Base-by-base conservation (phyloP, 768 basidiomycete species). In the Rhizopogon vinicolor region DNA sequence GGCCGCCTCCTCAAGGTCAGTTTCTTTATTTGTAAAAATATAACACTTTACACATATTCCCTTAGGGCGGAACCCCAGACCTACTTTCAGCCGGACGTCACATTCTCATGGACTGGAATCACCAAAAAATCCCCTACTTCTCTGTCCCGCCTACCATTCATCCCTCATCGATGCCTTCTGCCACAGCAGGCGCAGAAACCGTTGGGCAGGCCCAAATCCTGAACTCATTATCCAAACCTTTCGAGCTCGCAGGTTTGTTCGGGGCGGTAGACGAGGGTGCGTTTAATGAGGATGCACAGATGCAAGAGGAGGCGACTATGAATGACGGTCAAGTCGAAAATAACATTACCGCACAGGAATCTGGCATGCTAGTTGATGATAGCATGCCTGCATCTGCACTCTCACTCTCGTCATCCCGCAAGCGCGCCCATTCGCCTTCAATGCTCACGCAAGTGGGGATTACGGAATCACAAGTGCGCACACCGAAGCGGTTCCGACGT, bases 111-210 rank as follows among this genome's bases (percentile, higher is more conserved):
- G 94, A 99, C 66, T 99, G 96, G 95, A 98, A 98, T 63, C 84
- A 91, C 55, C 93, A 97, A 68, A 96, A 93, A 65, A 96, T 98
- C 10, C 89, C 91, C 0, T 98, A 91, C 72, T 91, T 79, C 73
- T 91, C 93, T 4, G 67, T 75, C 2, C 93, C 94, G 8, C 94
- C 96, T 0, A 64, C 75, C 7, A 67, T 91, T 2, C 92, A 95
- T 66, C 87, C 91, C 0, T 91, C 91, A 1, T 77, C 82, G 33
- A 77, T 92, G 54, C 87, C 89, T 5, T 72, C 78, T 0, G 72
- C 66, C 12, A 85, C 86, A 0, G 83, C 85, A 7, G 90, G 89
- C 19, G 90, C 87, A 13, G 91, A 93, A 63, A 82, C 79, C 54
- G 86, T 90, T 35, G 90, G 90, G 7, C 85, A 91, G 60, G 86